Evolutionary conservation across 2,329 filamentous ascomycete genomes (phyloP).

Genomic region (Trichocomaceae sp.): DNA sequence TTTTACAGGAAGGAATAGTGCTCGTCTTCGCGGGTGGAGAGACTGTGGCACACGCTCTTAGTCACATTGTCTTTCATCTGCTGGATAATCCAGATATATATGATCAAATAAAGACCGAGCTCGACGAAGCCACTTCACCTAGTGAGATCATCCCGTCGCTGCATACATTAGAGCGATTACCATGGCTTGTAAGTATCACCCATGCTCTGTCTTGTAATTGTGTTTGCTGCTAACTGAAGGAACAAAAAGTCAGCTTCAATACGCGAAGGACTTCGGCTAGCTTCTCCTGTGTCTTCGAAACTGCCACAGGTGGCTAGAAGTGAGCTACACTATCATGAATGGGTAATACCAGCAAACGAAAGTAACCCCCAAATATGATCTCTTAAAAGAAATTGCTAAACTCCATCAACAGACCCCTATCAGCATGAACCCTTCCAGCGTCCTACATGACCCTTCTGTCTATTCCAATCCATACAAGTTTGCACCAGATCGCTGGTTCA

Average conservation of each 20-base stretch:
- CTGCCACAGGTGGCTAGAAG: conserved; percentile 4
- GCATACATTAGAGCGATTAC: not conserved
- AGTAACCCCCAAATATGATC: not conserved
- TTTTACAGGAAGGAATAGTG: too few relatives aligned
- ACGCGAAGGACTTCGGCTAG: not conserved
- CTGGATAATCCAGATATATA: not conserved
- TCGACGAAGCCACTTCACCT: not conserved
- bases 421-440: not conserved
- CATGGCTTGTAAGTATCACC: not conserved
- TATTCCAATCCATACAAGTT: not conserved
- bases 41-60: not conserved
- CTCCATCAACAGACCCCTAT: not conserved
- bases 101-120: too few relatives aligned
- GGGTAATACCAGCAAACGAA: conserved; percentile 4
- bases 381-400: not conserved
- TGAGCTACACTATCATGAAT: conserved; percentile 15
- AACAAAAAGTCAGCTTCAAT: not conserved
- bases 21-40: not conserved
- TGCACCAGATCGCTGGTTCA: conserved; percentile 1
- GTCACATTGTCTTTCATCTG: not conserved
- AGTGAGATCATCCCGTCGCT: not conserved
- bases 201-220: not conserved
- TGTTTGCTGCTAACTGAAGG: not conserved
- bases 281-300: not conserved
- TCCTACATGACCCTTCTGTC: not conserved